phyloP scores from a whole-genome alignment of 192 early-diverging fungal species.

The Neocallimastix lanati region DNA sequence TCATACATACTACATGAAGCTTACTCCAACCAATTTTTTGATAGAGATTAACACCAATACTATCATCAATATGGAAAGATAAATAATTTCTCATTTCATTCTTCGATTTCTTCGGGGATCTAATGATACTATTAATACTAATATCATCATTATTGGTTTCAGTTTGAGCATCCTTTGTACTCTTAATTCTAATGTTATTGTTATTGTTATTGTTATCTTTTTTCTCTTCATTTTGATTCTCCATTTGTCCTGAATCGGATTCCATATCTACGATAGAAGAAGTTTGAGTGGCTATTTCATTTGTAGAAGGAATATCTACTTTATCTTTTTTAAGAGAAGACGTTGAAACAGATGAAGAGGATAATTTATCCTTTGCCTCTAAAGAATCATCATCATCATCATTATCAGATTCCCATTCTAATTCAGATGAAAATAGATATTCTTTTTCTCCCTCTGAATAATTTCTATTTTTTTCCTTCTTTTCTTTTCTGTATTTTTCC shows the following conservation, averaged over 20 bases:
- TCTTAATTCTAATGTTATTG: no score
- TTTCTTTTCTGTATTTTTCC: background rate
- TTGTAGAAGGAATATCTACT: background rate
- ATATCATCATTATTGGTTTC: background rate
- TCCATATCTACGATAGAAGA: background rate
- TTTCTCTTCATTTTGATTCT: no score
- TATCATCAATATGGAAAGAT: background rate
- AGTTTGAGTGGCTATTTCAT: background rate
- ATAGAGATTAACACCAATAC: background rate
- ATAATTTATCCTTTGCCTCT: no score
- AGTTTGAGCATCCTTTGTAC: background rate
- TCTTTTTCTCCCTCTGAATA: background rate
- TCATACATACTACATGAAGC: background rate
- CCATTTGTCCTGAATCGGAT: no score
- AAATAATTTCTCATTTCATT: background rate
- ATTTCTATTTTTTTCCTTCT: background rate
- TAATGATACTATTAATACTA: background rate
- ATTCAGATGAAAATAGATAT: background rate
- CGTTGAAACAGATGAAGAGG: no score
- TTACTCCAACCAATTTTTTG: background rate
- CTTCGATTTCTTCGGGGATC: background rate
- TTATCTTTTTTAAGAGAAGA: no score
- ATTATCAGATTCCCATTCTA: background rate
- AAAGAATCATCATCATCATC: background rate
- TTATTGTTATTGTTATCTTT: no score